These are phyloP conservation scores for Neofusicoccum ribis DNA, from an alignment of 2,329 filamentous ascomycete genomes.

Conservation along the genomic window DNA sequence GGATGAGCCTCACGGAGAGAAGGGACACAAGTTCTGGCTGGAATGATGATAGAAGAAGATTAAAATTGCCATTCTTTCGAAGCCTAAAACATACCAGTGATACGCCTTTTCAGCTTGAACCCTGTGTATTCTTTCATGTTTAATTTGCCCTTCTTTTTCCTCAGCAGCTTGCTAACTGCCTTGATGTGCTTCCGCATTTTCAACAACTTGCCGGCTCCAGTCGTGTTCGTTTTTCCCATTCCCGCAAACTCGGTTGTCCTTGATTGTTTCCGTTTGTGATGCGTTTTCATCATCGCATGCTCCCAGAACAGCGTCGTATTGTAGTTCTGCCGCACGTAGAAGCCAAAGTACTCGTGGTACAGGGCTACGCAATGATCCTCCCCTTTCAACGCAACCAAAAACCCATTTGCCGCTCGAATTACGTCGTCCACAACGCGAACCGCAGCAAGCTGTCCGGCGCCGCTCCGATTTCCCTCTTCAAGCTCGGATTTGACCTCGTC, in stretches of 20 bases:
- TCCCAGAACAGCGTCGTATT: neutral
- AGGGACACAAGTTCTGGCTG: neutral
- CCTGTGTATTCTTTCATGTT: neutral
- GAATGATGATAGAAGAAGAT: neutral
- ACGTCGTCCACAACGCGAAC: neutral
- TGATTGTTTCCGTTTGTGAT: neutral
- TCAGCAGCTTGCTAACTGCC: neutral
- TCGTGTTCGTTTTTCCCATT: neutral
- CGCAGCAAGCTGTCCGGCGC: neutral
- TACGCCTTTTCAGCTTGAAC: neutral
- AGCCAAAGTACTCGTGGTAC: neutral
- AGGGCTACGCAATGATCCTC: neutral
- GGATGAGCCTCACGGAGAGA: neutral
- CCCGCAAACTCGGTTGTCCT: neutral
- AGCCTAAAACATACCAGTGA: neutral
- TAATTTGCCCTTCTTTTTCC: neutral
- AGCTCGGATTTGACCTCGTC: neutral
- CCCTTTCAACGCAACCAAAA: neutral
- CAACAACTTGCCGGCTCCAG: neutral
- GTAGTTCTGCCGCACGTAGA: neutral
- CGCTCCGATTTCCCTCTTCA: neutral
- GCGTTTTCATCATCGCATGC: neutral
- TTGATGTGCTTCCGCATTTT: neutral
- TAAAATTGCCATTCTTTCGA: neutral
- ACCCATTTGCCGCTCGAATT: neutral